phyloP scores from a whole-genome alignment of 345 rosid species.

The Barbarea vulgaris region DNA sequence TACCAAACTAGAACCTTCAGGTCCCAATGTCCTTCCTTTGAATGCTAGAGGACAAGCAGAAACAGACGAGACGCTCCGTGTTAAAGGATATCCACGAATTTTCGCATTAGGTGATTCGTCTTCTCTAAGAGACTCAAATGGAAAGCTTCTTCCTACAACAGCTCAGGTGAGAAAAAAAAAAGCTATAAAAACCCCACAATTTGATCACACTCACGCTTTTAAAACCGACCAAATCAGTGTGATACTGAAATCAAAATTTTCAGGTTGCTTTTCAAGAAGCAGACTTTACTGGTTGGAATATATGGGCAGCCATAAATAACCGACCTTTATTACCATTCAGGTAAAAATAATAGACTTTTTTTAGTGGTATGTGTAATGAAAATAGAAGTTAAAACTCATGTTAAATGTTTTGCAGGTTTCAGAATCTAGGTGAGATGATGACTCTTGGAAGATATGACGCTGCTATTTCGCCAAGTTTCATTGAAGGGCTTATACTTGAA shows the following conservation, averaged over 20 bases:
- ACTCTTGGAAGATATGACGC: constrained; percentile 83
- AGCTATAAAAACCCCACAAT: neutral
- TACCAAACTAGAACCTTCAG: constrained; percentile 60
- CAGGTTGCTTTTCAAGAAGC: constrained; percentile 99
- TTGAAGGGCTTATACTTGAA: constrained; percentile 86
- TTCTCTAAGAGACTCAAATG: constrained; percentile 71
- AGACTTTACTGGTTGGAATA: constrained; percentile 94
- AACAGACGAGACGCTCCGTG: constrained; percentile 94
- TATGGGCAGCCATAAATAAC: constrained; percentile 93
- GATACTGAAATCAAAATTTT: neutral
- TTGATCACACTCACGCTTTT: neutral
- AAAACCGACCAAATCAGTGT: neutral
- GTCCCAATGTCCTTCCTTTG: constrained; percentile 57
- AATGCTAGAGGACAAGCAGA: constrained; percentile 87
- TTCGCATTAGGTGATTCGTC: constrained; percentile 95
- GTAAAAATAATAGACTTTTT: constrained; percentile 37
- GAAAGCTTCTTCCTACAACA: constrained; percentile 85
- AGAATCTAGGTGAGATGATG: constrained; percentile 97
- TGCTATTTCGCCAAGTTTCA: constrained; percentile 83
- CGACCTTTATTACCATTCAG: constrained; percentile 92
- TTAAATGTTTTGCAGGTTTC: constrained; percentile 57
- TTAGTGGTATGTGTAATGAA: constrained; percentile 6
- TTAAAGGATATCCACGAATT: constrained; percentile 90
- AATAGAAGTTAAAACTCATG: neutral
- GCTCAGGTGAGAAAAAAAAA: constrained; percentile 64